Conservation (phyloP, 192 early-diverging fungal genomes). For the Mycoemilia scoparia region DNA sequence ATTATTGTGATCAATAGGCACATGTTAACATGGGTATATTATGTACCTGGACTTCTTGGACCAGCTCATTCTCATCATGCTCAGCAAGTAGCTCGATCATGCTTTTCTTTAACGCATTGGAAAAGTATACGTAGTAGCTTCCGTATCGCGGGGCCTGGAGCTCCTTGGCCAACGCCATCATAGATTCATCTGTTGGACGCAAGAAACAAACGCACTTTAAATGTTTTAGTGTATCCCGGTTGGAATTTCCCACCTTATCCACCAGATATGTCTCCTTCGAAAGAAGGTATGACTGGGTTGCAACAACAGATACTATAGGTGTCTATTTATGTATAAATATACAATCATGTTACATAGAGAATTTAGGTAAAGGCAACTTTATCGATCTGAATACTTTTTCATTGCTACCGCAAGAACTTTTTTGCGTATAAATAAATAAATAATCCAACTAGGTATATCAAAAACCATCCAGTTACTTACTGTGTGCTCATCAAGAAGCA, state of each 20-base stretch:
- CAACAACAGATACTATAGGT: slow-evolving; percentile 79
- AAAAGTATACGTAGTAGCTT: slow-evolving; percentile 94
- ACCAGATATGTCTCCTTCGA: slow-evolving; percentile 87
- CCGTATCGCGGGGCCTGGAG: slow-evolving; percentile 81
- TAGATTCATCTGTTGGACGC: slow-evolving; percentile 63
- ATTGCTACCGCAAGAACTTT: background rate
- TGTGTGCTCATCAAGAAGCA: slow-evolving; percentile 87
- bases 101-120: slow-evolving; percentile 82
- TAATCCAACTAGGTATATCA: background rate
- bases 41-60: slow-evolving; percentile 92
- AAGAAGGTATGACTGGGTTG: slow-evolving; percentile 83
- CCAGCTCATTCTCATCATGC: slow-evolving; percentile 83
- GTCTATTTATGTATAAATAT: slow-evolving; percentile 40
- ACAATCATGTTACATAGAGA: slow-evolving; percentile 3
- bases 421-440: background rate
- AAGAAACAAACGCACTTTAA: slow-evolving; percentile 88
- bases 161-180: slow-evolving; percentile 79
- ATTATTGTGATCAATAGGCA: background rate
- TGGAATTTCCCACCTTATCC: slow-evolving; percentile 72
- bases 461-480: too few species aligned
- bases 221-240: slow-evolving; percentile 83
- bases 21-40: slow-evolving; percentile 2
- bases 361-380: slow-evolving; percentile 1
- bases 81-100: slow-evolving; percentile 86
- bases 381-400: too few species aligned